Percentiles rank a stretch among this genome's conserved stretches.
These are phyloP conservation scores for Pyrus betulifolia DNA, from an alignment of 306 rosid genomes.

Conservation along the genomic window DNA sequence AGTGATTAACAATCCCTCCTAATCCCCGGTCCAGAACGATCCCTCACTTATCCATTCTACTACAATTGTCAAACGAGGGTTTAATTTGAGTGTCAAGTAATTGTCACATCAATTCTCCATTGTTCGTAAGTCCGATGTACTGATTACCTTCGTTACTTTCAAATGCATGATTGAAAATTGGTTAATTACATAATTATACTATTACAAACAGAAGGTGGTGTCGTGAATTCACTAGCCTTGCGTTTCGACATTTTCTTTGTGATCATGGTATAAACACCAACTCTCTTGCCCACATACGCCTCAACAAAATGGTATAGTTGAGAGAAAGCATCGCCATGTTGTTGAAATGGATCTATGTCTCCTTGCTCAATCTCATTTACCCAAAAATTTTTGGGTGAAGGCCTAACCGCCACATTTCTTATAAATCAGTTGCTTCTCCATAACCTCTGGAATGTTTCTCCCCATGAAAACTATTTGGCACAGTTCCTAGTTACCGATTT, in stretches of 20 bases:
- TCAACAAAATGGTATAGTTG: not conserved
- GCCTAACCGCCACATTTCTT: not conserved
- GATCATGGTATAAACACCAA: not conserved
- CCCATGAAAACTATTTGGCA: not conserved
- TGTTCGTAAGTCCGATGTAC: not conserved
- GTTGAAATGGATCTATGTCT: not conserved
- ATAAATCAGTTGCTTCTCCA: not conserved
- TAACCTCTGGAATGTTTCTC: not conserved
- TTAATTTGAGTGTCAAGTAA: no score
- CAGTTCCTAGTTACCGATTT: not conserved
- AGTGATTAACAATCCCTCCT: no score
- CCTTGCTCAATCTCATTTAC: not conserved
- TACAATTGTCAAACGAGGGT: no score
- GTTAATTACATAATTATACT: not conserved
- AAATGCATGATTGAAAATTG: not conserved
- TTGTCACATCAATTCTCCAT: no score
- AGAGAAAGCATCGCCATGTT: not conserved
- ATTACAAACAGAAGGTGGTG: not conserved
- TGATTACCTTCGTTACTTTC: not conserved
- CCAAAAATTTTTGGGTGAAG: not conserved
- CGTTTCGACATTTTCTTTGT: not conserved
- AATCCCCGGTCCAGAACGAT: no score
- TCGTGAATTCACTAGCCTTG: not conserved
- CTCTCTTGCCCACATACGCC: not conserved
- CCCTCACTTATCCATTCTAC: no score